Base-by-base conservation (phyloP, 495 filamentous ascomycete genomes). In the Penicillium chermesinum region DNA sequence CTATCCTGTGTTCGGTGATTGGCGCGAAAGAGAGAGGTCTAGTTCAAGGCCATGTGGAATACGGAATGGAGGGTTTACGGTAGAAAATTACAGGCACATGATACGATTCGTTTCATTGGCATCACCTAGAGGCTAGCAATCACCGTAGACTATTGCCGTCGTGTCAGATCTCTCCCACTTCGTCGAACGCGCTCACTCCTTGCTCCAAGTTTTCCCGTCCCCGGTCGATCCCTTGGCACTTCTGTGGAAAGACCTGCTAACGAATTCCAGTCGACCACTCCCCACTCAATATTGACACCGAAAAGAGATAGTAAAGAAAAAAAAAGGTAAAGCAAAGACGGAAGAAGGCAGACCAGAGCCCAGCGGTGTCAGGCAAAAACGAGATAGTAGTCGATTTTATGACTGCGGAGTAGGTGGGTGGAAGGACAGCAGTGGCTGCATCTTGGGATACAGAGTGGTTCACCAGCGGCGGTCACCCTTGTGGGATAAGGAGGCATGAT, bases 51-150 rank as follows among this genome's bases (percentile, higher is more conserved):
- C n/a, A n/a, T n/a, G n/a, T n/a, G n/a, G n/a, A n/a, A n/a, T n/a
- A n/a, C n/a, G n/a, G n/a, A n/a, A n/a, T n/a, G n/a, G n/a, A n/a
- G n/a, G n/a, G n/a, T n/a, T n/a, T n/a, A n/a, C n/a, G n/a, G n/a
- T n/a, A n/a, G n/a, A n/a, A n/a, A n/a, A n/a, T n/a, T n/a, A n/a
- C n/a, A 30, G 22, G 13, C 5, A 33, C 18, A 43, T 16, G 30
- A 36, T 17, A 44, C 37, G 22, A 51, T 39, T 51, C 34, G 44
- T 53, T 44, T 18, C 33, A 46, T 46, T 46, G 44, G 44, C 38
- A 41, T 51, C 53, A 44, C 41, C 30, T 12, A 43, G 36, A 50
- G 50, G 33, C 53, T 50, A 53, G 50, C 54, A 50, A 57, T 25
- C 46, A 43, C 40, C 27, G n/a, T 30, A 38, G 21, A 43, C 21